Conservation (phyloP, 768 basidiomycete species). For the Rhodotorula kratochvilovae region DNA sequence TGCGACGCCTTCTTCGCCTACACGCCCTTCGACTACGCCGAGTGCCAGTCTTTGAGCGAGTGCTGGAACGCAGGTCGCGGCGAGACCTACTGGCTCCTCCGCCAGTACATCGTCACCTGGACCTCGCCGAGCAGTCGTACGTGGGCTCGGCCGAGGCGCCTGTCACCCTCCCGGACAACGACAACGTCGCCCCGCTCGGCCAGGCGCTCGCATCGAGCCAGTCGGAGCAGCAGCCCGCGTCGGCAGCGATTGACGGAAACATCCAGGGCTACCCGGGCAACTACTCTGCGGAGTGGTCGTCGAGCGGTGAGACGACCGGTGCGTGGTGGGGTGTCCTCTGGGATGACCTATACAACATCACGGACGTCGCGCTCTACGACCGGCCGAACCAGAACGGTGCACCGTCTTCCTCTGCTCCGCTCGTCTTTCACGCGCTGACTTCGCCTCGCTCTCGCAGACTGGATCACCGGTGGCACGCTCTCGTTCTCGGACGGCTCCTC, state of each 20-base stretch:
- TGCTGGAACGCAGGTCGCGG: conserved; percentile 23
- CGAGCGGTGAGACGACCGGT: conserved; percentile 10
- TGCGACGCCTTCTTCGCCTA: conserved; percentile 38
- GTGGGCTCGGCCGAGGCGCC: conserved; percentile 17
- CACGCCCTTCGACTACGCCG: conserved; percentile 37
- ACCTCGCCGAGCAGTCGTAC: conserved; percentile 21
- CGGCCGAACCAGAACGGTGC: conserved; percentile 26
- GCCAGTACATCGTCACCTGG: conserved; percentile 32
- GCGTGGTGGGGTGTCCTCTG: conserved; percentile 23
- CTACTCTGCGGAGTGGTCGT: conserved; percentile 18
- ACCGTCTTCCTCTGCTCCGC: neutral
- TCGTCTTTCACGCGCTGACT: neutral
- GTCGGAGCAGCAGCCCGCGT: neutral
- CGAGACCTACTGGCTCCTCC: conserved; percentile 31
- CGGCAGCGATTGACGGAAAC: conserved; percentile 31
- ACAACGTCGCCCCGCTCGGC: conserved; percentile 22
- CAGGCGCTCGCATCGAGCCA: conserved; percentile 19
- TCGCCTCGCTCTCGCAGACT: neutral
- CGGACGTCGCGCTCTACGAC: conserved; percentile 33
- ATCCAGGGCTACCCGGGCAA: conserved; percentile 34
- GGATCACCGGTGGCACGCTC: conserved; percentile 30
- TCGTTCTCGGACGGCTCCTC: conserved; percentile 26
- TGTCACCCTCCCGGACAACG: conserved; percentile 6
- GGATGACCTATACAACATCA: conserved; percentile 14
- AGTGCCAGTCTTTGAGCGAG: conserved; percentile 28